Conservation (phyloP, 1,139 yeast genomes). For the Yamadazyma aaseri region DNA sequence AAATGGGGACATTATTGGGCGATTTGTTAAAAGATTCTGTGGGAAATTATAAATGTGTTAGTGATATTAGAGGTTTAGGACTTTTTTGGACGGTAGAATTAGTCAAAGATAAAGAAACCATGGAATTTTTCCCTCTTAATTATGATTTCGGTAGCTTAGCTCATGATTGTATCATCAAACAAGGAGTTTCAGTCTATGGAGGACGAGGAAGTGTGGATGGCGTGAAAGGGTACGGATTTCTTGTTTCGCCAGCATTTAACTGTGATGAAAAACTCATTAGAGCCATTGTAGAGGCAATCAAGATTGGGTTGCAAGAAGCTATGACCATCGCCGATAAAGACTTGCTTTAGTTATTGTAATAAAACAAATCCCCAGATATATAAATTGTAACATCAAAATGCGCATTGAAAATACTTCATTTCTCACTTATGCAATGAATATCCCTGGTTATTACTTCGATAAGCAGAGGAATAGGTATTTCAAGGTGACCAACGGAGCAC, state of each 20-base stretch:
- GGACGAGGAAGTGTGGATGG: slow-evolving; percentile 5
- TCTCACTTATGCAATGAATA: slow-evolving; percentile 14
- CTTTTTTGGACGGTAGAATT: slow-evolving; percentile 53
- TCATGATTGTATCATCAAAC: not conserved
- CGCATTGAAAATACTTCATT: too few species aligned
- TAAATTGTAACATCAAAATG: too few species aligned
- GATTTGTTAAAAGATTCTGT: slow-evolving; percentile 30
- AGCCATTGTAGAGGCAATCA: slow-evolving; percentile 1
- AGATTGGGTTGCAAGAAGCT: slow-evolving; percentile 1
- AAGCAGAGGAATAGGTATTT: slow-evolving; percentile 42
- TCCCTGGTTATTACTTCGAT: slow-evolving; percentile 53
- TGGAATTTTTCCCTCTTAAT: not conserved
- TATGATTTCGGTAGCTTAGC: slow-evolving; percentile 1
- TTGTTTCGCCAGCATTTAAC: slow-evolving; percentile 4
- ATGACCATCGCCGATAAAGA: slow-evolving; percentile 1
- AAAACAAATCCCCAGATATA: too few species aligned
- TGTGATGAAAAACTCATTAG: slow-evolving; percentile 1
- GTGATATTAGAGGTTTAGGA: slow-evolving; percentile 59
- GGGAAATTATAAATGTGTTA: slow-evolving; percentile 34
- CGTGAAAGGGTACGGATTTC: not conserved
- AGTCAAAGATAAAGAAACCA: slow-evolving; percentile 1
- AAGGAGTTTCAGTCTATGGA: slow-evolving; percentile 1
- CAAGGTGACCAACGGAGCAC: slow-evolving; percentile 41
- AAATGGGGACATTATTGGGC: slow-evolving; percentile 48
- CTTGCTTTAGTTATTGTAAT: not conserved